Base-by-base conservation (phyloP, 768 basidiomycete species). In the Hypsizygus marmoreus region DNA sequence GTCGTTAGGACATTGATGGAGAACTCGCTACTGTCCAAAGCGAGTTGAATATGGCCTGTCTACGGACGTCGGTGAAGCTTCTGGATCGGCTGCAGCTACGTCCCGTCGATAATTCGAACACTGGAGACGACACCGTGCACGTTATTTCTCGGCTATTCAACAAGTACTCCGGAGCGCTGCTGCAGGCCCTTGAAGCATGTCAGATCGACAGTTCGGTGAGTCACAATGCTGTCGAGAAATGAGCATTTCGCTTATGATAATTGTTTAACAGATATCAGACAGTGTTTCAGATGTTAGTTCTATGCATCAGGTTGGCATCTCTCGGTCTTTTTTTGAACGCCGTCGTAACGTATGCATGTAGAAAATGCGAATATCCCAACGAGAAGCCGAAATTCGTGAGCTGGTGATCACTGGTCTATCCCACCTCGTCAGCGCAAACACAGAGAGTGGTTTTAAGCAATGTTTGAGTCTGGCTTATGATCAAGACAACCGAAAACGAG, bases 391-490 rank as follows among this genome's bases (percentile, higher is more conserved):
- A 45, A 66, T 91, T 30, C 80, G 86, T 11, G 86, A 91, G 47
- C 69, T 90, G 12, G 83, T 91, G 32, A 88, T 95, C 47, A 77
- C 81, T 4, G 90, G 88, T 1, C 76, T 95, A 6, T 80, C 91
- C 1, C 84, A 92, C 50, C 73, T 95, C 5, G 84, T 95, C 44
- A 80, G 77, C 25, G 80, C 91, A 10, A 95, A 95, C 59, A 84
- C 88, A 12, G 90, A 94, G 58, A 86, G 82, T 55, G 93, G 91
- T 4, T 82, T 95, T 60, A 93, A 92, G 62, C 90, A 95, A 61
- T 92, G 88, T 56, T 78, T 95, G 16, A 70, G 82, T 4, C 72
- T 89, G 47, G 89, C 88, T 1, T 92, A 91, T 55, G 85, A 90
- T 56, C 62, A 71, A 16, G 87, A 94, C 57, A 69, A 75, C 19